Evolutionary conservation across 2,329 filamentous ascomycete genomes (phyloP), one percentile per base, ranked within the genome.

Genomic region (Diplocarpon mali): DNA sequence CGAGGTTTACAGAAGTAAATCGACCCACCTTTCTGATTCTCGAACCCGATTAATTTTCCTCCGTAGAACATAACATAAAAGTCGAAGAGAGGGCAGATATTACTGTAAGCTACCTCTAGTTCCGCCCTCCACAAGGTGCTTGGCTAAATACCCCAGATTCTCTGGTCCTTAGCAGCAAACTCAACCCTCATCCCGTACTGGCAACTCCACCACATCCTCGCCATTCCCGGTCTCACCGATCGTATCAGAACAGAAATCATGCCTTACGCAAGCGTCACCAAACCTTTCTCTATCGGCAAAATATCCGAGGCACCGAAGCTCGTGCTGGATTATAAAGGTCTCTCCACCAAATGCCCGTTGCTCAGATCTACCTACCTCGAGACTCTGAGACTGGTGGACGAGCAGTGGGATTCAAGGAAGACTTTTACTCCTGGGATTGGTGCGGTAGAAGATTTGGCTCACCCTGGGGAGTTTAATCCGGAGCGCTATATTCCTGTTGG

Each of bases 261-360:
- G 2, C 34, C 44, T 20, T 38, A 46, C 20, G 38, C 34, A 9
- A 35, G 9, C 7, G 27, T 55, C 57, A 52, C 50, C 14, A 42
- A 46, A 24, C 38, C 38, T 11, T 35, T 46, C 30, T 46, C 44
- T 10, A 46, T 41, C 24, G 44, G 44, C 38, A 27, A 15, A 5
- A 40, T 46, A 29, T 46, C 38, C n/a, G 38, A 41, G 34, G 38
- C 58, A 3, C 65, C 63, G 8, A 62, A 59, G 28, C 54, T 75
- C 24, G 61, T 57, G 0, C 60, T 74, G 37, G 57, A 68, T 35
- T 51, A 65, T 3, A 61, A 66, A 15, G 61, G 56, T 0, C 59
- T 74, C 1, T 57, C 65, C 10, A 59, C 58, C 6, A 64, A 63
- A n/a, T 46, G 44, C 13, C 44, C 44, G 12, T 14, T 46, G 27